Conservation (phyloP, 192 early-diverging fungal species). For the Coemansia reversa region DNA sequence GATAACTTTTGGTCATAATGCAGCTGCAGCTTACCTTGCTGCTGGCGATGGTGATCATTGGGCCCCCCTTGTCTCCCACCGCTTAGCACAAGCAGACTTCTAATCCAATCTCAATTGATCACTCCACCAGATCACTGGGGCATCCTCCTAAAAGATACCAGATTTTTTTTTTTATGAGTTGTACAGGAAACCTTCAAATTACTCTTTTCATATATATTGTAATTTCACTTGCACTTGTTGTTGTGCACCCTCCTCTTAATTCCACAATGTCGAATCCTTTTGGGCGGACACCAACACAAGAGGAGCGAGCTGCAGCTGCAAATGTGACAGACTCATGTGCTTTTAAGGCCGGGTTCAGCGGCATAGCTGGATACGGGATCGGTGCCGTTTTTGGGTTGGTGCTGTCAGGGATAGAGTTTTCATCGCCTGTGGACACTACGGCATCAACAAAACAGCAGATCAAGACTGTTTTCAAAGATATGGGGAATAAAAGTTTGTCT, state of each 20-base stretch:
- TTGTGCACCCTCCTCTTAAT: not conserved
- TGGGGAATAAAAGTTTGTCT: conserved; percentile 75
- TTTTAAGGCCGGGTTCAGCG: conserved; percentile 69
- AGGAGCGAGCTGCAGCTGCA: conserved; percentile 41
- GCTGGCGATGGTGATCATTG: not conserved
- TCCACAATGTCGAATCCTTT: conserved; percentile 43
- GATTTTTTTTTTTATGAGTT: too few relatives aligned
- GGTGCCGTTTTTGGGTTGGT: conserved; percentile 90
- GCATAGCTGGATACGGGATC: conserved; percentile 79
- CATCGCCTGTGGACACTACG: conserved; percentile 67
- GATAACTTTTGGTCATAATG: not conserved
- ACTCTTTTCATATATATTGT: not conserved
- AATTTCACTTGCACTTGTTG: not conserved
- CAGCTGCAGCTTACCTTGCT: not conserved
- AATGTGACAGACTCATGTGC: conserved; percentile 68
- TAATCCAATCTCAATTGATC: not conserved
- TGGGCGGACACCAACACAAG: conserved; percentile 29
- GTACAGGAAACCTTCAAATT: not conserved
- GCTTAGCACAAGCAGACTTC: not conserved
- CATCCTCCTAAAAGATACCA: not conserved
- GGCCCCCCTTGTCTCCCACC: not conserved
- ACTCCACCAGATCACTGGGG: not conserved
- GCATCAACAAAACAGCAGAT: conserved; percentile 82
- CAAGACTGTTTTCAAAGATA: conserved; percentile 81
- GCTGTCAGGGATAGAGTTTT: conserved; percentile 88